These are phyloP conservation scores for Diplodia intermedia DNA, from an alignment of 2,329 filamentous ascomycete genomes.

Conservation along the genomic window DNA sequence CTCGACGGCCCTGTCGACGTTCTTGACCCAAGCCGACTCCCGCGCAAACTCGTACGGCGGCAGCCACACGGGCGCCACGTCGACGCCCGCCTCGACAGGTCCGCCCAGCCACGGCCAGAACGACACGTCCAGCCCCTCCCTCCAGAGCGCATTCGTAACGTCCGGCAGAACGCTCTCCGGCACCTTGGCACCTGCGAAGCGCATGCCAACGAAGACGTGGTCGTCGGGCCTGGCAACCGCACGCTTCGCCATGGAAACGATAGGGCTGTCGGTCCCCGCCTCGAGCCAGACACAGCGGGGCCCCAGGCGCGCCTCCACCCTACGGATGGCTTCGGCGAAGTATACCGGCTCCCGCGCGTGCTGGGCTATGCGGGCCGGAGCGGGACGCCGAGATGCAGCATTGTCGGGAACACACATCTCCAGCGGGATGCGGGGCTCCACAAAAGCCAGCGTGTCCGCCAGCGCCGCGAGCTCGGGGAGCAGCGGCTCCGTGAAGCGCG, in stretches of 20 bases:
- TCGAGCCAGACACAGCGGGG: constrained; percentile 43
- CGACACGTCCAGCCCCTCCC: constrained; percentile 14
- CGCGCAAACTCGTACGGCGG: constrained; percentile 32
- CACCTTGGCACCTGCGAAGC: not conserved
- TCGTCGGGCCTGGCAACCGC: constrained; percentile 1
- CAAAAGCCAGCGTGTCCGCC: not conserved
- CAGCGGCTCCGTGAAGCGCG: constrained; percentile 41
- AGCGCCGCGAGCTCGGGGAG: constrained; percentile 33
- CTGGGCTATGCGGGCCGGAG: constrained; percentile 11
- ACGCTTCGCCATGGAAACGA: constrained; percentile 32
- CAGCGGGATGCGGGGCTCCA: not conserved
- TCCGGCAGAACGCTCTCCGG: not conserved
- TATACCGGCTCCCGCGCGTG: constrained; percentile 40
- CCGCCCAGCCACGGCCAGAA: constrained; percentile 20
- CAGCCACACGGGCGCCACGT: constrained; percentile 3
- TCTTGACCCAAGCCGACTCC: constrained; percentile 11
- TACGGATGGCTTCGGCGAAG: constrained; percentile 36
- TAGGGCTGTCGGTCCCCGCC: constrained; percentile 39
- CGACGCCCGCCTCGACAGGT: not conserved
- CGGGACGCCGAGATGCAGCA: not conserved
- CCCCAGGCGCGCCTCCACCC: constrained; percentile 34
- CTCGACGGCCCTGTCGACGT: constrained; percentile 16
- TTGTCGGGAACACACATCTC: not conserved
- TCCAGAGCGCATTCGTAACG: constrained; percentile 10
- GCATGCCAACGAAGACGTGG: not conserved